Evolutionary conservation across 2,329 filamentous ascomycete genomes (phyloP).

Genomic region (Lithohypha guttulata): DNA sequence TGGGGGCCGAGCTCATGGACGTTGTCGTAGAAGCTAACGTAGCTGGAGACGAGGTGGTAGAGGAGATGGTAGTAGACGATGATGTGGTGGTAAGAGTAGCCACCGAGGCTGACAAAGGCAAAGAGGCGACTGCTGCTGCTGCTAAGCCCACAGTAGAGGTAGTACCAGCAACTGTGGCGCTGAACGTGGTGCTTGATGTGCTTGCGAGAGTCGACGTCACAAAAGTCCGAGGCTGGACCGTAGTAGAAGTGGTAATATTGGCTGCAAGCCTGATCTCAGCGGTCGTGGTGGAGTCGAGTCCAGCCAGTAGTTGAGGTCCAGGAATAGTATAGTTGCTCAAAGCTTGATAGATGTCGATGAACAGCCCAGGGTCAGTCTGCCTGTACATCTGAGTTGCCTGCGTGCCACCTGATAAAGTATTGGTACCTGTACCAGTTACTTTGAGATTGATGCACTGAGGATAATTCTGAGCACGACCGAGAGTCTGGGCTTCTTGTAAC

Average conservation of each 20-base stretch:
- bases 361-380: conserved; percentile 45
- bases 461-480: conserved; percentile 44
- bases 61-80: background rate
- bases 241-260: too few relatives aligned
- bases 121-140: background rate
- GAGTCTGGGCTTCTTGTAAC: conserved; percentile 37
- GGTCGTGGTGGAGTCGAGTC: conserved; percentile 4
- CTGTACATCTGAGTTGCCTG: conserved; percentile 47
- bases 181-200: background rate
- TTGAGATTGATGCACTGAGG: conserved; percentile 51
- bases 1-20: too few relatives aligned
- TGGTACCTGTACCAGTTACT: conserved; percentile 44
- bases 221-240: too few relatives aligned
- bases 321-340: conserved; percentile 41
- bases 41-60: too few relatives aligned
- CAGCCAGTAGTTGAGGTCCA: conserved; percentile 32
- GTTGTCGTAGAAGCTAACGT: background rate
- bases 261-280: too few relatives aligned
- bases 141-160: background rate
- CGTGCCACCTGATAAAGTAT: conserved; percentile 37
- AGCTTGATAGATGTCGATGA: conserved; percentile 48
- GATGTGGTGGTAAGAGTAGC: background rate
- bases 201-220: background rate
- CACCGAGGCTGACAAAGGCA: background rate
- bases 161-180: background rate